These are phyloP conservation scores for Grosmannia huntii DNA, from an alignment of 2,329 filamentous ascomycete species.

Conservation along the genomic window DNA sequence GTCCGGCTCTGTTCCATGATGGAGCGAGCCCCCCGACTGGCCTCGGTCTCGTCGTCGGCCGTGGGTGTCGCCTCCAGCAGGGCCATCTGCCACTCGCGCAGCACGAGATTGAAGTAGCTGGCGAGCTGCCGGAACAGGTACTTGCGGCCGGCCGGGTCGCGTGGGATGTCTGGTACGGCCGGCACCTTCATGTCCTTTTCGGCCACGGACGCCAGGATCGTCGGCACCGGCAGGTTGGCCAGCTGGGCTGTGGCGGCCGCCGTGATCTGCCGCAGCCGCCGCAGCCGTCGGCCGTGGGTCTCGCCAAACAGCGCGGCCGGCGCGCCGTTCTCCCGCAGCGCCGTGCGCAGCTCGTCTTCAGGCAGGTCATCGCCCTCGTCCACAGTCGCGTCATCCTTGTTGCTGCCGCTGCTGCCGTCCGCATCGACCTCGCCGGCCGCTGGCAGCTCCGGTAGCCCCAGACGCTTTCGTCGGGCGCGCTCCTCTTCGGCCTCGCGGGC, in stretches of 20 bases:
- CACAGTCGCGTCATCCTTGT: conserved; percentile 18
- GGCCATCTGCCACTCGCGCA: conserved; percentile 73
- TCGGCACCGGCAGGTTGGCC: conserved; percentile 63
- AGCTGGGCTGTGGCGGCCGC: conserved; percentile 31
- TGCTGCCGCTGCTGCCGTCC: conserved; percentile 20
- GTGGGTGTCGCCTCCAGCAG: conserved; percentile 34
- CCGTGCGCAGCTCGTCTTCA: conserved; percentile 55
- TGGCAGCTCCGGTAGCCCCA: conserved; percentile 67
- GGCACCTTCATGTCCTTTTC: conserved; percentile 84
- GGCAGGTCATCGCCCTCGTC: conserved; percentile 42
- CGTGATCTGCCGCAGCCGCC: conserved; percentile 55
- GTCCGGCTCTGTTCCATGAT: conserved; percentile 80
- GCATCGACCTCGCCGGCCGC: conserved; percentile 23
- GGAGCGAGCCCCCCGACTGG: conserved; percentile 68
- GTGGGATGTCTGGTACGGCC: conserved; percentile 28
- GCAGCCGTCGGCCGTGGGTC: conserved; percentile 52
- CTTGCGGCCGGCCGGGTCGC: conserved; percentile 50
- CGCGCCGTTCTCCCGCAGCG: conserved; percentile 59
- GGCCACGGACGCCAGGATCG: conserved; percentile 63
- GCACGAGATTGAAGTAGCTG: conserved; percentile 93
- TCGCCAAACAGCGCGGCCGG: conserved; percentile 74
- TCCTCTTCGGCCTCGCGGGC: conserved; percentile 66
- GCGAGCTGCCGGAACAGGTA: conserved; percentile 80
- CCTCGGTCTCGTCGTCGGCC: conserved; percentile 50
- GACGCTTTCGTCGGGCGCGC: conserved; percentile 54